Conservation (phyloP, 306 rosid genomes). For the Sophora flavescens region DNA sequence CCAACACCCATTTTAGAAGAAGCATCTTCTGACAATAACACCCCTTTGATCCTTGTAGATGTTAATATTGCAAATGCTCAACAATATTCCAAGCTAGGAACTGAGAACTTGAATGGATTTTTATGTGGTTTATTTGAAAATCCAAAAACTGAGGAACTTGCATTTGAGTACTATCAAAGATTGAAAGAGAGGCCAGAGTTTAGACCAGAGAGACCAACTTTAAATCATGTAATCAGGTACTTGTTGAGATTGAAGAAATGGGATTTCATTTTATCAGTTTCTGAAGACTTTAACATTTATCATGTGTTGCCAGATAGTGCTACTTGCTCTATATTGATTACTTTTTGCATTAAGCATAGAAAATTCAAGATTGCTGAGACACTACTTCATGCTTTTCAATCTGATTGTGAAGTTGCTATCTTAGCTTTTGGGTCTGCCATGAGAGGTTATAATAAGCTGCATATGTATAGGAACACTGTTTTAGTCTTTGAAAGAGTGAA, state of each 20-base stretch:
- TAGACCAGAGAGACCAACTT: constrained; percentile 59
- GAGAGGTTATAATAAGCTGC: constrained; percentile 73
- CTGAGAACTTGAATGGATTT: constrained; percentile 56
- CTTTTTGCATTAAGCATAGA: constrained; percentile 62
- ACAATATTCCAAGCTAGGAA: constrained; percentile 41
- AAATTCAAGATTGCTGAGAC: constrained; percentile 62
- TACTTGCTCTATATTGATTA: constrained; percentile 64
- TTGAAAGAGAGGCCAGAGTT: constrained; percentile 62
- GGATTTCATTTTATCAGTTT: constrained; percentile 52
- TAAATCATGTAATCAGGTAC: constrained; percentile 64
- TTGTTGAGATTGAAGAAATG: constrained; percentile 66
- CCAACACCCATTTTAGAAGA: constrained; percentile 65
- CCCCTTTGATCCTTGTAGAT: constrained; percentile 48
- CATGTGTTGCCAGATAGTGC: constrained; percentile 61
- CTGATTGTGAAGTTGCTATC: constrained; percentile 47
- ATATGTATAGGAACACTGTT: constrained; percentile 69
- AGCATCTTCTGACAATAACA: constrained; percentile 42
- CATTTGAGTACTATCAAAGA: constrained; percentile 63
- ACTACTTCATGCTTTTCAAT: constrained; percentile 52
- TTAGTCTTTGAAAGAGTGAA: constrained; percentile 53
- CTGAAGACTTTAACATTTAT: constrained; percentile 61
- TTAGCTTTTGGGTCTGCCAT: constrained; percentile 63
- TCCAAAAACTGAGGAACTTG: constrained; percentile 55
- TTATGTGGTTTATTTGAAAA: constrained; percentile 60
- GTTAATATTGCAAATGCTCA: constrained; percentile 28